Base-by-base conservation (phyloP, 768 basidiomycete genomes). In the Lactarius sanguifluus region DNA sequence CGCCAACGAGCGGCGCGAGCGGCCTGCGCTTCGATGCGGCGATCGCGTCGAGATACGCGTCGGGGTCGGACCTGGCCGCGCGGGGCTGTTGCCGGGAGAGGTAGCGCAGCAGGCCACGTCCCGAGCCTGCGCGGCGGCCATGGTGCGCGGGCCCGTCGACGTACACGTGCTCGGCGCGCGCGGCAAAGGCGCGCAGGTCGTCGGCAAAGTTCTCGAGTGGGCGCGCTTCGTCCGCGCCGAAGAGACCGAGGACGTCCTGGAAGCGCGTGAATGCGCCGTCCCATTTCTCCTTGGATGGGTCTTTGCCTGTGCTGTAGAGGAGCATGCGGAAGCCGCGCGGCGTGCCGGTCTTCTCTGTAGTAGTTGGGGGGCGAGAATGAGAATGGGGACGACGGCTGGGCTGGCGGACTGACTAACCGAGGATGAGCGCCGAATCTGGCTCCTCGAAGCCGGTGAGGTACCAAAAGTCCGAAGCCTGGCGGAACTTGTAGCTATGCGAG, bases 381-480 rank as follows among this genome's bases (percentile, higher is more conserved):
- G 32, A 32, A 32, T 32, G 32, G 32, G 38, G n/a, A 64, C 20
- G 56, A 62, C 45, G 61, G 18, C 34, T 32, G 32, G 28, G 32
- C 10, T 13, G 12, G 3, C 13, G 12, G 8, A 38, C 66, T 5
- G 57, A 64, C 81, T 43, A 59, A 92, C 94, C 87, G 56, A 99
- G 81, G 45, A 98, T 81, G 52, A 98, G 79, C 0, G 92, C 95
- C 20, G 96, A 85, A 64, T 96, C 90, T 1, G 95, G 92, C 74
- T 98, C 96, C 64, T 94, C 86, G 72, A 97, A 97, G 13, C 97
- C 97, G 0, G 97, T 97, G 16, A 99, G 81, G 76, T 99, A 98
- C 90, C 90, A 94, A 75, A 96, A 92, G 76, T 96, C 89, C 43
- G 92, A 94, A 0, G 86, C 86, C 77, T 96, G 96, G 28, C 96